These are phyloP conservation scores for Gardenia jasminoides DNA, from an alignment of 257 asterid genomes.

Conservation along the genomic window DNA sequence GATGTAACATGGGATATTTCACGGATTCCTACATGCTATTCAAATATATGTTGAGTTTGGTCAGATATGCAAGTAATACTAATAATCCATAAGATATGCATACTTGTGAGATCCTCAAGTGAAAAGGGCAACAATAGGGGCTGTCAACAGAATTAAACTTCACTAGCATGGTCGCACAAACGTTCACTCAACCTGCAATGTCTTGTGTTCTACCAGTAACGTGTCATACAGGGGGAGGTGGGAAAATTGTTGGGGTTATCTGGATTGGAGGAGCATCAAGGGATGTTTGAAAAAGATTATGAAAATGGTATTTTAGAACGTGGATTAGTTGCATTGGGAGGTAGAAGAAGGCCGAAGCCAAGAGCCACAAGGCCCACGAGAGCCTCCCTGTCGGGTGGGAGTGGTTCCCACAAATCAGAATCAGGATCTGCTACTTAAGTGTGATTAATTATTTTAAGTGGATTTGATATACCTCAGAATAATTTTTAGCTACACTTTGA, in stretches of 20 bases:
- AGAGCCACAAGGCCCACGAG: constrained; percentile 28
- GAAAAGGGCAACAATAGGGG: not conserved
- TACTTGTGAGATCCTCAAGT: too few relatives aligned
- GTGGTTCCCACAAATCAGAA: constrained; percentile 59
- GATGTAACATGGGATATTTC: constrained; percentile 5
- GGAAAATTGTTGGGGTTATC: not conserved
- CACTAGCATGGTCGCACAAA: not conserved
- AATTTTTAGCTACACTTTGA: not conserved
- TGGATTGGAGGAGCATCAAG: not conserved
- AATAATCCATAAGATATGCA: not conserved
- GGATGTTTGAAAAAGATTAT: not conserved
- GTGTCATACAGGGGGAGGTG: not conserved
- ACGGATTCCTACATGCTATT: not conserved
- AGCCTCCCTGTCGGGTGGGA: constrained; percentile 40
- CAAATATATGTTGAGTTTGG: not conserved
- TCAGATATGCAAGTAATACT: not conserved
- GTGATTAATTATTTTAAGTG: constrained; percentile 20
- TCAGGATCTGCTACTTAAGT: constrained; percentile 42
- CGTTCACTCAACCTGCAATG: not conserved
- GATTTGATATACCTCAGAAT: constrained; percentile 19
- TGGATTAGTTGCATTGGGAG: not conserved
- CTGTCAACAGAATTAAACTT: not conserved
- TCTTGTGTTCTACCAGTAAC: not conserved
- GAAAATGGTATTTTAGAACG: not conserved
- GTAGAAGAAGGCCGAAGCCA: constrained; percentile 24